Base-by-base conservation (phyloP, 106 monocot species). In the Apostasia ramifera region DNA sequence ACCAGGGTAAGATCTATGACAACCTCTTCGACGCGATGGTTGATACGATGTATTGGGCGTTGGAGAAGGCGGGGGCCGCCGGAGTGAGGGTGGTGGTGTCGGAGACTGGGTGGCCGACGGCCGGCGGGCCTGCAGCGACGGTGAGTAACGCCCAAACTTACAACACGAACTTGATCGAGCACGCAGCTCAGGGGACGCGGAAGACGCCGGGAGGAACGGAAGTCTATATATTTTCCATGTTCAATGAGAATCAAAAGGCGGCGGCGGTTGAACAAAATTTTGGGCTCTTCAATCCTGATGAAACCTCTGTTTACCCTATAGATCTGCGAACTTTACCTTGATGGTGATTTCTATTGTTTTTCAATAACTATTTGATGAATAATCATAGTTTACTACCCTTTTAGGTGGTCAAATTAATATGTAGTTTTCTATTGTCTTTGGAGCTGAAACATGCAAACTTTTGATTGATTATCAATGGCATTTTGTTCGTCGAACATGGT, bases 221-320 rank as follows among this genome's bases (percentile, higher is more conserved):
- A 61, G 44, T 64, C 2, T 83, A 79, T 66, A 41, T 79, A 6
- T 83, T 79, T 55, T 53, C 69, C 9, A 59, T 81, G 73, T 81
- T 81, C 57, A 73, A 81, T 41, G 81, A 81, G 69, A 41, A 77
- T 45, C 51, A 57, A 59, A 77, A 70, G 59, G 50, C 48, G 3
- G 9, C 43, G 0, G 79, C 55, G 45, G 53, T 45, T 0, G 75
- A 66, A 14, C 11, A 66, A n/a, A 55, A 81, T 55, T 81, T 70
- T 52, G 80, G 80, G 9, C 66, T 81, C 4, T 81, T 71, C 45
- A 45, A 60, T 44, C 70, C 75, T 2, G 52, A 75, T 45, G 38
- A 2, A 44, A 43, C 62, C 10, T 40, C 41, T 10, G 62, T 62
- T 44, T 62, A 43, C 12, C 62, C 41, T 62, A 44, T 62, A 3